A percentile compares a stretch with the other conserved stretches of the same genome.
Evolutionary conservation across 164 flowering plant genomes (phyloP).

Genomic region (Magnolia kwangsiensis): DNA sequence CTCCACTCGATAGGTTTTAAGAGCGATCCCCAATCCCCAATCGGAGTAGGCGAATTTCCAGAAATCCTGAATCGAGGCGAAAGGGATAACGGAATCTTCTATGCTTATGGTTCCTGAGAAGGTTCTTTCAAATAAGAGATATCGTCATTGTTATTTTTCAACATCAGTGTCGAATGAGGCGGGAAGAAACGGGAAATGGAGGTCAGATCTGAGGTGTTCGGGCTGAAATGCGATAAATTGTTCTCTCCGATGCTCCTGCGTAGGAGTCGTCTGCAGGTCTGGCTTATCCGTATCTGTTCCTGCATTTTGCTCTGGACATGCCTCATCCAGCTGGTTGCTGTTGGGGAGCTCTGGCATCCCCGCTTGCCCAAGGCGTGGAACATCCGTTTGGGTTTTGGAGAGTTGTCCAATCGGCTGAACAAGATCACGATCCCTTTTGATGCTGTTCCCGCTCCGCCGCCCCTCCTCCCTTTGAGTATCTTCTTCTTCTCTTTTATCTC

Average conservation of each 20-base stretch:
- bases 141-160: too few relatives aligned
- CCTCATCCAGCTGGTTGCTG: slow-evolving; percentile 79
- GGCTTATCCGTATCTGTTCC: slow-evolving; percentile 85
- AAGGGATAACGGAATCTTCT: too few relatives aligned
- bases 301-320: slow-evolving; percentile 90
- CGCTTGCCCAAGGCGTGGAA: slow-evolving; percentile 29
- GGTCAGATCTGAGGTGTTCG: slow-evolving; percentile 1
- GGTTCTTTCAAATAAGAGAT: too few relatives aligned
- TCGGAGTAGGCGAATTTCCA: too few relatives aligned
- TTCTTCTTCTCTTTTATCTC: neutral
- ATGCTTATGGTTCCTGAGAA: too few relatives aligned
- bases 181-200: neutral
- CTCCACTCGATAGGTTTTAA: too few relatives aligned
- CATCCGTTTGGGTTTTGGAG: neutral
- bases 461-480: slow-evolving; percentile 60
- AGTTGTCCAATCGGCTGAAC: slow-evolving; percentile 22
- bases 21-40: too few relatives aligned
- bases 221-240: neutral
- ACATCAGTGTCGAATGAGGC: too few relatives aligned
- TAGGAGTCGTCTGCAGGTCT: slow-evolving; percentile 59
- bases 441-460: slow-evolving; percentile 34
- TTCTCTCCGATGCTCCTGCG: neutral
- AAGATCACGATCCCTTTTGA: slow-evolving; percentile 20
- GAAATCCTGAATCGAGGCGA: too few relatives aligned
- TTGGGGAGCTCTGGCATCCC: slow-evolving; percentile 79